Evolutionary conservation across 345 rosid species (phyloP), one percentile per base, ranked within the genome.

Genomic region (Gossypium sturtianum): DNA sequence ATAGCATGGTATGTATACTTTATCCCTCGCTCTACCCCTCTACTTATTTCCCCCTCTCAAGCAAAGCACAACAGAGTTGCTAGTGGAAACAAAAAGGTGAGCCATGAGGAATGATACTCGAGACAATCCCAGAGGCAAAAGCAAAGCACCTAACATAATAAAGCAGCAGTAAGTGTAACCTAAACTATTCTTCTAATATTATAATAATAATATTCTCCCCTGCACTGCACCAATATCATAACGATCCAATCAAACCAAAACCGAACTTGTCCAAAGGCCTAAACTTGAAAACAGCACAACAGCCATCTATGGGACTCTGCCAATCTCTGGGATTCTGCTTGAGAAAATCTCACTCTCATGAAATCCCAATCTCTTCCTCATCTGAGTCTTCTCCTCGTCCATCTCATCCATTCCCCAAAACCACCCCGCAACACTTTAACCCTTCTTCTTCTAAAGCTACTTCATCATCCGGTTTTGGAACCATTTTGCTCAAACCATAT

Each of bases 321-420:
- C 73, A 69, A 51, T 69, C 73, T 69, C 73, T 89, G 94, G 88
- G 92, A 11, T 75, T 52, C 48, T 89, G 97, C 75, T 81, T 84
- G 79, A 73, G 87, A 49, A 84, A 72, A 65, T 71, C 80, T 16
- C 77, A 53, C 15, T 80, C 88, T 9, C 84, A 74, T 11, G 87
- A 90, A 47, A 84, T 88, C 74, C 95, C 90, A 45, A 88, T 90
- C 82, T 82, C 83, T 64, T 83, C 83, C 12, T 86, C 90, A 44
- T 74, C 89, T 45, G 83, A 80, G 4, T 81, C 90, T 48, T 84
- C 85, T 62, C 83, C 77, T 51, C 84, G 27, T 19, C 23, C 38
- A 22, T 58, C 48, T 74, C 84, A 78, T 22, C 84, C 81, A 44
- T 65, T 13, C 23, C 78, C 89, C 20, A 77, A 74, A 71, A 74